Conservation (phyloP, 2,329 filamentous ascomycete genomes). For the Neonectria sp. region DNA sequence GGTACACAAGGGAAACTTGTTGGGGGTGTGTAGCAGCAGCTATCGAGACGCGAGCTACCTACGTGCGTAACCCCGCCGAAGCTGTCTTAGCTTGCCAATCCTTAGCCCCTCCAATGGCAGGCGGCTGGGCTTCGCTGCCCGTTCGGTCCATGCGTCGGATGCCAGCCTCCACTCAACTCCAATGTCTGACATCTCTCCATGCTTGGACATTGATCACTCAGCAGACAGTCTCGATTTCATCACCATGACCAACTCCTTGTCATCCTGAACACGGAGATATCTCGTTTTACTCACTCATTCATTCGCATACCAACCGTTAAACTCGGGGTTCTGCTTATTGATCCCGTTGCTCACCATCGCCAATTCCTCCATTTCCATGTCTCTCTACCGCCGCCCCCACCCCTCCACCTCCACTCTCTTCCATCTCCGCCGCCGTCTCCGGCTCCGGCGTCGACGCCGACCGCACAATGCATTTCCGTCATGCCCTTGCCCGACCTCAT, state of each 20-base stretch:
- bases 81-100: background rate
- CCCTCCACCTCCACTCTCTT: background rate
- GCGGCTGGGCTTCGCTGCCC: background rate
- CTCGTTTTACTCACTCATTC: background rate
- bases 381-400: background rate
- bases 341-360: background rate
- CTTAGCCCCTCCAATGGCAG: background rate
- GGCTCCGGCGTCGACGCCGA: conserved; percentile 12
- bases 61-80: conserved; percentile 9
- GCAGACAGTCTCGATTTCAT: conserved; percentile 7
- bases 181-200: background rate
- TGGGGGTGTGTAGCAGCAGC: conserved; percentile 1
- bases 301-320: background rate
- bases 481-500: background rate
- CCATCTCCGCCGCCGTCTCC: conserved; percentile 8
- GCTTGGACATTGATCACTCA: conserved; percentile 28
- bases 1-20: conserved; percentile 9
- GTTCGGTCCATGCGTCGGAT: background rate
- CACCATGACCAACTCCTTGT: conserved; percentile 23
- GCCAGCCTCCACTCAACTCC: too few relatives aligned
- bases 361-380: background rate
- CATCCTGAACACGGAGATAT: background rate
- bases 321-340: background rate
- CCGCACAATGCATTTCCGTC: conserved; percentile 17
- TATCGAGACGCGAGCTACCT: background rate